Evolutionary conservation across 2,329 filamentous ascomycete species (phyloP).

Genomic region (Cercospora brassicicola): DNA sequence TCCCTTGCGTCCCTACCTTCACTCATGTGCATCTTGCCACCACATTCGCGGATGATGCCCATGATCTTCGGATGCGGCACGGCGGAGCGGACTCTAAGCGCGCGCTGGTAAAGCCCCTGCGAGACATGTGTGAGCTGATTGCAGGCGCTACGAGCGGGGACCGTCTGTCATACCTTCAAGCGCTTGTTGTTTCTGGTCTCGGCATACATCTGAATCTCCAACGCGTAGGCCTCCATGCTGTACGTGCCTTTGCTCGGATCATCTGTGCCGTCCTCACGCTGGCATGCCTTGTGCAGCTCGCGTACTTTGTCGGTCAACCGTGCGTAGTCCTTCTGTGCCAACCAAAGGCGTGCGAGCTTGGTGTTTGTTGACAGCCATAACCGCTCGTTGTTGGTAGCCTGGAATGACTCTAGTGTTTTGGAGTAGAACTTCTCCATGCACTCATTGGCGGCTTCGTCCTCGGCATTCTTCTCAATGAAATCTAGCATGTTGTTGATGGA

Average conservation of each 20-base stretch:
- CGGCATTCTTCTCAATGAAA: conserved; percentile 87
- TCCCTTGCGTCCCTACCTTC: conserved; percentile 57
- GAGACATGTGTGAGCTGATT: conserved; percentile 20
- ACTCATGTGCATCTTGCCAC: conserved; percentile 99
- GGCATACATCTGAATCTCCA: conserved; percentile 98
- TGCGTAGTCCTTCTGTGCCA: conserved; percentile 86
- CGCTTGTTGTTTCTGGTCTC: conserved; percentile 97
- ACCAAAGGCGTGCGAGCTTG: conserved; percentile 86
- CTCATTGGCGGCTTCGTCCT: conserved; percentile 67
- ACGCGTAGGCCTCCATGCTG: conserved; percentile 88
- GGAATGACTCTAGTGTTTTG: conserved; percentile 87
- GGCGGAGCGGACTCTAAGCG: conserved; percentile 88
- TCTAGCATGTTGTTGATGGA: conserved; percentile 99
- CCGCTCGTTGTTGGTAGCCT: conserved; percentile 95
- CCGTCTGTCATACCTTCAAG: conserved; percentile 62
- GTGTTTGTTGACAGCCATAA: conserved; percentile 98
- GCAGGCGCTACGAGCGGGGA: conserved; percentile 11
- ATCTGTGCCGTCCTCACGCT: conserved; percentile 79
- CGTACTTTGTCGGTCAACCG: conserved; percentile 78
- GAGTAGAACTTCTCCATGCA: conserved; percentile 97
- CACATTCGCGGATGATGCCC: conserved; percentile 97
- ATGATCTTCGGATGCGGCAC: conserved; percentile 98
- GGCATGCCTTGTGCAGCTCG: conserved; percentile 86
- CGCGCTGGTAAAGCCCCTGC: conserved; percentile 79
- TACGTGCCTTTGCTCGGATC: conserved; percentile 97